phyloP scores from a whole-genome alignment of 2,329 filamentous ascomycete genomes.

The Aspergillus caelatus region DNA sequence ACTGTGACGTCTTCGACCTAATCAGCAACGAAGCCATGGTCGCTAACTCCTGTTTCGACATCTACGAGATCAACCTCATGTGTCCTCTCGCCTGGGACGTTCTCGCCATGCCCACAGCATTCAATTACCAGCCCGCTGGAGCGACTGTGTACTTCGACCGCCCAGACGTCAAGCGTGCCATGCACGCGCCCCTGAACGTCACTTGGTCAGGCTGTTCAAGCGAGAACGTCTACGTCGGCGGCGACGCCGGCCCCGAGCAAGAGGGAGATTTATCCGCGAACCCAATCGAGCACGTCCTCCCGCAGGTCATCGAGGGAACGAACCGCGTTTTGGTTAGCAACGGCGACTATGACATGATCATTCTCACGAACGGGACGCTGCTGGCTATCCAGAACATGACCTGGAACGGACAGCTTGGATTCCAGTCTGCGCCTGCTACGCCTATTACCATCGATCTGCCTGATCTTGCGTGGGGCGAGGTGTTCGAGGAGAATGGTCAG shows the following conservation, averaged over 20 bases:
- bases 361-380: slow-evolving; percentile 70
- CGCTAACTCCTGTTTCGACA: slow-evolving; percentile 76
- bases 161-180: slow-evolving; percentile 66
- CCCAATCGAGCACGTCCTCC: slow-evolving; percentile 46
- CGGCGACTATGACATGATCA: slow-evolving; percentile 69
- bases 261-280: background rate
- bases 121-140: slow-evolving; percentile 68
- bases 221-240: slow-evolving; percentile 32
- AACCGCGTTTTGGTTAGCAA: slow-evolving; percentile 75
- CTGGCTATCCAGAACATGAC: slow-evolving; percentile 80
- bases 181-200: slow-evolving; percentile 57
- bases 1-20: slow-evolving; percentile 61
- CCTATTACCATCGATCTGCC: slow-evolving; percentile 45
- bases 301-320: slow-evolving; percentile 72
- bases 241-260: slow-evolving; percentile 31
- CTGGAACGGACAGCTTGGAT: slow-evolving; percentile 72
- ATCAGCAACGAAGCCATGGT: slow-evolving; percentile 57
- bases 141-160: slow-evolving; percentile 70
- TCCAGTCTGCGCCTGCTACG: slow-evolving; percentile 61
- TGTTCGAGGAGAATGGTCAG: slow-evolving; percentile 59
- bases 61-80: slow-evolving; percentile 71
- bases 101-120: slow-evolving; percentile 51
- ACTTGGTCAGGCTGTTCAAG: slow-evolving; percentile 48
- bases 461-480: slow-evolving; percentile 59
- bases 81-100: slow-evolving; percentile 71